Percentiles rank a stretch among this genome's conserved stretches.
Evolutionary conservation across 257 asterid genomes (phyloP).

Genomic region (Capsicum rhomboideum): DNA sequence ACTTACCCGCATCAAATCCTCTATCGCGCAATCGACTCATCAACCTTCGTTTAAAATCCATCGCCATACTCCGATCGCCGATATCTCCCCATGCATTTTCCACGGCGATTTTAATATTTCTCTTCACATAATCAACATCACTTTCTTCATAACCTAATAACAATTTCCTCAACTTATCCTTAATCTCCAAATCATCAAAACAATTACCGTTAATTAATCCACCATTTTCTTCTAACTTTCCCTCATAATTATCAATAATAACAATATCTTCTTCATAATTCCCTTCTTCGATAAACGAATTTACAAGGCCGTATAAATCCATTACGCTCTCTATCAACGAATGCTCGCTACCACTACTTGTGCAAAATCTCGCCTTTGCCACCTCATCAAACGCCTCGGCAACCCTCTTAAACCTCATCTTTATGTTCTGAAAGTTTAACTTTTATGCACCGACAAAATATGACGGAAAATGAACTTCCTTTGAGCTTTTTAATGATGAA

Average conservation of each 20-base stretch:
- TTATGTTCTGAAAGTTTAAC: neutral
- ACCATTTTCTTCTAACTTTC: neutral
- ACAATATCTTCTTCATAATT: neutral
- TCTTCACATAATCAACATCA: constrained; percentile 5
- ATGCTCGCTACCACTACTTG: constrained; percentile 85
- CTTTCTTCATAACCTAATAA: constrained; percentile 9
- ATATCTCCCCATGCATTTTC: constrained; percentile 9
- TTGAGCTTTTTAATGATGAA: neutral
- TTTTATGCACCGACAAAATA: neutral
- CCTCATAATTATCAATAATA: neutral
- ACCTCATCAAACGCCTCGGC: constrained; percentile 60
- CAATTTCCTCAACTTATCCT: constrained; percentile 5
- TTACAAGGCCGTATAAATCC: constrained; percentile 53
- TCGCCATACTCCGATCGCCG: neutral
- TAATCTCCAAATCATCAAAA: neutral
- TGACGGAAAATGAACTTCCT: neutral
- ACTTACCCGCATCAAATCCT: constrained; percentile 30
- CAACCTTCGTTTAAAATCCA: constrained; percentile 22
- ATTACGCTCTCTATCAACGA: constrained; percentile 10
- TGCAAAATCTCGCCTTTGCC: constrained; percentile 34
- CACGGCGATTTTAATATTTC: constrained; percentile 5
- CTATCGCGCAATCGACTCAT: constrained; percentile 19
- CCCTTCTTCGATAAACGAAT: constrained; percentile 48
- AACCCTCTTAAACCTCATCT: constrained; percentile 32
- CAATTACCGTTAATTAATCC: neutral